Evolutionary conservation across 257 asterid species (phyloP), one percentile per base, ranked within the genome.

Genomic region (Rehmannia glutinosa): DNA sequence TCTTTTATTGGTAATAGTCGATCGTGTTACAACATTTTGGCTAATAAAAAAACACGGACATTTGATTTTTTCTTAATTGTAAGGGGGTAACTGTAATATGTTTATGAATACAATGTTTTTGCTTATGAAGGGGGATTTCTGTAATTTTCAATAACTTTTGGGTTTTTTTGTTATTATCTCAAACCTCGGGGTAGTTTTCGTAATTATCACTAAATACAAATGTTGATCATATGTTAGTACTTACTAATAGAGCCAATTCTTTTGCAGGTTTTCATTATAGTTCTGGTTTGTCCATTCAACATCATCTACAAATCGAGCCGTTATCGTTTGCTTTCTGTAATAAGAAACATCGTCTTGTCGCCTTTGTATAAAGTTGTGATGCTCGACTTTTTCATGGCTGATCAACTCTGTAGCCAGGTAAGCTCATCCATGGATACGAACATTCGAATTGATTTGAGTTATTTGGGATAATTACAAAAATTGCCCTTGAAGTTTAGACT

Each of bases 401-500:
- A 94, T 91, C 99, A 94, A 54, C 95, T 94, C 32, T 94, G 99
- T 71, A 94, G 99, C 81, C 99, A 94, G 90, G 99, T 94, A 55
- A 11, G 1, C 32, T 28, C 49, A 20, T 43, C 19, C 30, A 17
- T 27, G 46, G 46, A 52, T 32, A n/a, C n/a, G n/a, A n/a, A n/a
- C n/a, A n/a, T n/a, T n/a, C n/a, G n/a, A n/a, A n/a, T n/a, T n/a
- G n/a, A n/a, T n/a, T n/a, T n/a, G n/a, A n/a, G n/a, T n/a, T n/a
- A n/a, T n/a, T n/a, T n/a, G n/a, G n/a, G n/a, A n/a, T n/a, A n/a
- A n/a, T n/a, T n/a, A n/a, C n/a, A n/a, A n/a, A n/a, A n/a, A n/a
- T n/a, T n/a, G n/a, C n/a, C n/a, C n/a, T n/a, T n/a, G n/a, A n/a
- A n/a, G n/a, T n/a, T n/a, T n/a, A n/a, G n/a, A n/a, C n/a, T n/a